Evolutionary conservation across 75 land plant species (phyloP).

Genomic region (Picea glauca): DNA sequence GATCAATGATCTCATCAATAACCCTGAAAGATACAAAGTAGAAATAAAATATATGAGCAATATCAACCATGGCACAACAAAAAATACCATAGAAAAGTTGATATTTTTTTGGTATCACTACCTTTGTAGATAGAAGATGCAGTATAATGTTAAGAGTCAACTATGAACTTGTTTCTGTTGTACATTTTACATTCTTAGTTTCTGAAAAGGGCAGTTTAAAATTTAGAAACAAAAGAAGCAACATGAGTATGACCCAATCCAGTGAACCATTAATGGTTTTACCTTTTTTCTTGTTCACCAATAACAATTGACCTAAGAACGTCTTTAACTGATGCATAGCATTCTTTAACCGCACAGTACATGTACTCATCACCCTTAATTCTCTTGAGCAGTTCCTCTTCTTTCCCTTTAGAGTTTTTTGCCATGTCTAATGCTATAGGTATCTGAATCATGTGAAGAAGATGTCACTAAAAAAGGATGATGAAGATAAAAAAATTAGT

Average conservation of each 20-base stretch:
- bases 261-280: not conserved
- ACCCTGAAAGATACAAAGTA: slow-evolving; percentile 47
- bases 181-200: no score
- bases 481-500: no score
- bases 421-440: slow-evolving; percentile 77
- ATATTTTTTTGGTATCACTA: not conserved
- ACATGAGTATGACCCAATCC: not conserved
- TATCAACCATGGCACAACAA: not conserved
- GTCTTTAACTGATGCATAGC: slow-evolving; percentile 24
- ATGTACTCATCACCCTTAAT: slow-evolving; percentile 66
- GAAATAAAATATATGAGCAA: not conserved
- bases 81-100: not conserved
- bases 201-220: no score
- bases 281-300: slow-evolving; percentile 25
- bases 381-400: slow-evolving; percentile 41
- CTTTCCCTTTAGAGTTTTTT: slow-evolving; percentile 59
- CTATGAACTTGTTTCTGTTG: no score
- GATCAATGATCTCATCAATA: slow-evolving; percentile 47
- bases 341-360: slow-evolving; percentile 53
- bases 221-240: not conserved
- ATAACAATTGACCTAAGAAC: slow-evolving; percentile 19
- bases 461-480: no score
- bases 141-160: no score
- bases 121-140: not conserved
- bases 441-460: slow-evolving; percentile 32